Base-by-base conservation (phyloP, 73 alveolate species). In the Paramecium tetraurelia region DNA sequence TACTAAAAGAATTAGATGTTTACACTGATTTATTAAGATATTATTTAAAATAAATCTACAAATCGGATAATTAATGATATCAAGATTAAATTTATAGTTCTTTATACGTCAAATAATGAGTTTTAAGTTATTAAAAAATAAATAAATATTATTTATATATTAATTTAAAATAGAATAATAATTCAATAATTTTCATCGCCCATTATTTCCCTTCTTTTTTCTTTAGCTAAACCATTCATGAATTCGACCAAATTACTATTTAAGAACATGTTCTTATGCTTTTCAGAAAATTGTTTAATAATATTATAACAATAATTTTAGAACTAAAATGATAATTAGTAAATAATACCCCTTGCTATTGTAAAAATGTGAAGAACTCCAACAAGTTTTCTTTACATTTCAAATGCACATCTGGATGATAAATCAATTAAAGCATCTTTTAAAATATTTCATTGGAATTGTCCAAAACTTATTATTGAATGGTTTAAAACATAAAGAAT, bases 181-280 rank as follows among this genome's bases (percentile, higher is more conserved):
- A 63, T 63, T 63, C 84, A 80, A 80, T 80, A 43, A 80, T 48
- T 80, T 18, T 80, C 90, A 35, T 89, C 94, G 21, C 94, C 94
- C 57, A 70, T 27, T 2, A 83, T 83, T 43, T 89, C 94, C 38
- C 36, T 70, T 14, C 94, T 50, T 38, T 83, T 77, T 63, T 89
- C 94, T 46, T 83, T 77, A 12, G 94, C 94, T 41, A 89, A 72
- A 27, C 92, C 22, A 89, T 89, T 89, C 94, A 89, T 89, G 20
- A 89, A 89, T 14, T 89, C 94, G 3, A 89, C 94, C 44, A 89
- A 71, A 89, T 89, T 89, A 71, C 92, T 71, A 46, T 53, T 77
- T 31, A 89, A 44, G 21, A 89, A 89, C 75, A 70, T 68, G 50
- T 89, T 83, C 58, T 89, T 89, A 12, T 71, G 40, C 29, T 89